Base-by-base conservation (phyloP, 495 filamentous ascomycete species). In the Letharia columbiana region DNA sequence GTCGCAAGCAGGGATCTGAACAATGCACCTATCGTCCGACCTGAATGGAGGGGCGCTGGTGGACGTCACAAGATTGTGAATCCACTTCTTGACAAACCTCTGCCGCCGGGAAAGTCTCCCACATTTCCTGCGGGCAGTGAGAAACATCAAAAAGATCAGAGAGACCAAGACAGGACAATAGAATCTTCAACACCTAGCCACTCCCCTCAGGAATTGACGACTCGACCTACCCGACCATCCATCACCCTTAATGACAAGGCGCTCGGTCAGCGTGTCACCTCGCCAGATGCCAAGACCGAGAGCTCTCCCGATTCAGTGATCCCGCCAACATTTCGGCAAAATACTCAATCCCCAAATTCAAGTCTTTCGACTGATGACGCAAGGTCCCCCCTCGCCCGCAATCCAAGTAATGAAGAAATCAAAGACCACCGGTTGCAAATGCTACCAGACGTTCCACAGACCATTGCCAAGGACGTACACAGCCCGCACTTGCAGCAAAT, bases 1-100 rank as follows among this genome's bases (percentile, higher is more conserved):
- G 65, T 66, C 35, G 63, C 62, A 44, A 71, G 58, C 28, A 65
- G 70, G 31, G 64, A 67, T 50, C 56, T 62, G 12, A 73, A 66
- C 40, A 73, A 80, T 45, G 72, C 70, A 20, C 64, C 71, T 49
- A 70, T 68, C 65, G 57, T 71, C 41, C 75, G 75, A 62, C 77
- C 80, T 61, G 79, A 79, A 57, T 84, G 82, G 82, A 82, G 77
- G 60, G 78, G 82, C 44, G 75, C 79, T 39, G 81, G 76, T 68
- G 81, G 81, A 59, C 80, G 81, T 37, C 69, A 74, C 33, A 74
- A 76, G 37, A 79, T 83, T 54, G 71, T 81, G 17, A 67, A 73
- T 37, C 76, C 75, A 13, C 60, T 76, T 20, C 45, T 68, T 45
- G 71, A 73, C 59, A 73, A 71, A 52, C 71, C 71, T 52, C 47